These are phyloP conservation scores for Scleroderma bovista DNA, from an alignment of 768 basidiomycete species.

Conservation along the genomic window DNA sequence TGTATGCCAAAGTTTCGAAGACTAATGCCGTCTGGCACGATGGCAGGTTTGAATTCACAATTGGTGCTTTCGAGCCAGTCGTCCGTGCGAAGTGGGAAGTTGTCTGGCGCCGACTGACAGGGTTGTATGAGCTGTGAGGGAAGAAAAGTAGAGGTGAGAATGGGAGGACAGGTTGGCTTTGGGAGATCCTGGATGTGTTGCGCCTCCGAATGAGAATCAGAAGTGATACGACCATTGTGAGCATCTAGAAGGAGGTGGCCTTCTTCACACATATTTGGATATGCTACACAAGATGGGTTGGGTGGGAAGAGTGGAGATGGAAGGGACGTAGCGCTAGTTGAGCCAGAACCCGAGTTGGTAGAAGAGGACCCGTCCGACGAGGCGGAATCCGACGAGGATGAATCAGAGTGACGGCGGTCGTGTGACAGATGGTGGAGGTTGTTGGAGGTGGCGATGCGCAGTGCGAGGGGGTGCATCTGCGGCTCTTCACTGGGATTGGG, in stretches of 20 bases:
- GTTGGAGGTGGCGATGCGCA: constrained; percentile 24
- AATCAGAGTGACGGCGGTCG: constrained; percentile 30
- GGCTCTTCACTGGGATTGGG: constrained; percentile 1
- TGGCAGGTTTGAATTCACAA: constrained; percentile 65
- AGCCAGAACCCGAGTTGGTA: constrained; percentile 13
- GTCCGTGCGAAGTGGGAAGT: constrained; percentile 4
- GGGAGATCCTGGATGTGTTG: constrained; percentile 4
- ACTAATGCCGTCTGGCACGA: constrained; percentile 77
- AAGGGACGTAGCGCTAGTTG: constrained; percentile 24
- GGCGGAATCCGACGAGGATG: constrained; percentile 19
- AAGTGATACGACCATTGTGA: neutral
- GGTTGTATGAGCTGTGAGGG: constrained; percentile 40
- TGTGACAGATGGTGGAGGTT: constrained; percentile 7
- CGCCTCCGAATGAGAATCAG: constrained; percentile 7
- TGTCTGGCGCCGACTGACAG: constrained; percentile 6
- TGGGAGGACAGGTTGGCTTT: constrained; percentile 22
- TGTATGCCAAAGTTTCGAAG: constrained; percentile 88
- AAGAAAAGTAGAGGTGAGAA: constrained; percentile 49
- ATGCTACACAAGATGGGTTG: constrained; percentile 1
- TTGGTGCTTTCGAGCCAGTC: constrained; percentile 19
- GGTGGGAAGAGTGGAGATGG: constrained; percentile 19
- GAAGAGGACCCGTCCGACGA: constrained; percentile 20
- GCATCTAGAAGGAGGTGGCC: neutral
- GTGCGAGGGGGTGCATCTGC: constrained; percentile 37
- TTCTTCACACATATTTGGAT: neutral